phyloP scores from a whole-genome alignment of 345 rosid species.

The Alliaria petiolata region DNA sequence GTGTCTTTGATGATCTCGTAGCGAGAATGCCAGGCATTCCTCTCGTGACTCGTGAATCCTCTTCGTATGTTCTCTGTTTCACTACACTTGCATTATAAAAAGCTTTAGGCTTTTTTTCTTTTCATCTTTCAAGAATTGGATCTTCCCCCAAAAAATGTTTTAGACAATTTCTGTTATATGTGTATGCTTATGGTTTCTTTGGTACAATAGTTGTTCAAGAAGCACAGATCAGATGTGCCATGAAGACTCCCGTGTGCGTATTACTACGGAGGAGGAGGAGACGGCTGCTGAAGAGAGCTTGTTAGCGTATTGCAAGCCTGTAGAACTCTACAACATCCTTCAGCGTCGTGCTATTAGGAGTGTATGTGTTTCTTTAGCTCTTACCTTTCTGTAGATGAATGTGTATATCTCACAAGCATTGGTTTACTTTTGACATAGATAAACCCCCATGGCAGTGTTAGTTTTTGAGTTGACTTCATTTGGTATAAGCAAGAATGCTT shows the following conservation, averaged over 20 bases:
- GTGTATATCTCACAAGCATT: background rate
- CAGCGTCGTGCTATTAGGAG: constrained; percentile 81
- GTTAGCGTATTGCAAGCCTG: constrained; percentile 88
- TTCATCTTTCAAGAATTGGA: background rate
- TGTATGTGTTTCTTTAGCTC: constrained; percentile 36
- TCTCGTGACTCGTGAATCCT: constrained; percentile 67
- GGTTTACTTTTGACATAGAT: background rate
- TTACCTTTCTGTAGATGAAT: background rate
- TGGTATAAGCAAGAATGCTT: background rate
- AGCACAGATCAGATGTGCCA: constrained; percentile 92
- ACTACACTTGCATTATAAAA: background rate
- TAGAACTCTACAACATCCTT: constrained; percentile 90
- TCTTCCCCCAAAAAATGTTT: background rate
- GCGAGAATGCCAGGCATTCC: constrained; percentile 94
- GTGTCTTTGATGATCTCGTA: constrained; percentile 22
- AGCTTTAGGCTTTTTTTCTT: background rate
- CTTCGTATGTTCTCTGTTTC: constrained; percentile 53
- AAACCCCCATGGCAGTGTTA: background rate
- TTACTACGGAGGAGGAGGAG: constrained; percentile 76
- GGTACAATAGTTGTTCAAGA: constrained; percentile 53
- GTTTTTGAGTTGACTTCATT: background rate
- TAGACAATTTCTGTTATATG: background rate
- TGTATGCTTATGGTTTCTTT: background rate
- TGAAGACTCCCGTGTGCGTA: constrained; percentile 69
- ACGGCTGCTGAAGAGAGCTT: constrained; percentile 89